Evolutionary conservation across 495 filamentous ascomycete species (phyloP), one percentile per base, ranked within the genome.

Genomic region (Bryoglossum gracile): DNA sequence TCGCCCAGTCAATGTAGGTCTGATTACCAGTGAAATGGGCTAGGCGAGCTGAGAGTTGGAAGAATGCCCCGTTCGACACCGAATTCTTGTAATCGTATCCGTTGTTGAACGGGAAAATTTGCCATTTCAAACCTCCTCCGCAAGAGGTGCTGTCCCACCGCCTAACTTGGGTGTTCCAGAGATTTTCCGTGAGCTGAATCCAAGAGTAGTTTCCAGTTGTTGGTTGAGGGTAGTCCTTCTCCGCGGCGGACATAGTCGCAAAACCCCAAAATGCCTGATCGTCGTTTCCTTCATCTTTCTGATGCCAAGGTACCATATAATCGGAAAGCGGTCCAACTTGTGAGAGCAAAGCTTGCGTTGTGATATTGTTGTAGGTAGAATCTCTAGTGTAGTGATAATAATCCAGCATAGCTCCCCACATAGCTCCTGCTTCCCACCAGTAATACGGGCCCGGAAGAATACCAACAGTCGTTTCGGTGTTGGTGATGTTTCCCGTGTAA

Each of bases 211-310:
- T 61, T 44, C 76, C 78, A 0, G 43, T 35, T 6, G 78, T 75
- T 2, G 82, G 82, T 49, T 85, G 71, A 0, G 87, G 85, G 52
- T 81, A 91, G 42, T 81, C 83, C 38, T 82, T 75, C 62, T 94
- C 88, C 3, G 88, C 86, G 0, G 88, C 88, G 5, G 80, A 74
- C 80, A 94, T 86, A 26, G 81, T 85, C 3, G 86, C 73, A 63
- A 94, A 81, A 24, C 73, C 88, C 88, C 88, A 94, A 59, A 94
- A 94, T 0, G 74, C 81, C 60, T 92, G 88, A 57, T 94, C 88
- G 55, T 94, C 88, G 61, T 94, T 94, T 26, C 87, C 86, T 44
- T 77, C 65, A 0, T 84, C 82, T 46, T 78, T 73, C 34, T 82
- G 82, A 54, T 94, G 87, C 60, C 90, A 89, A 6, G 69, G 67